Evolutionary conservation across 768 basidiomycete genomes (phyloP), one percentile per base, ranked within the genome.

Genomic region (Gloeophyllum trabeum): DNA sequence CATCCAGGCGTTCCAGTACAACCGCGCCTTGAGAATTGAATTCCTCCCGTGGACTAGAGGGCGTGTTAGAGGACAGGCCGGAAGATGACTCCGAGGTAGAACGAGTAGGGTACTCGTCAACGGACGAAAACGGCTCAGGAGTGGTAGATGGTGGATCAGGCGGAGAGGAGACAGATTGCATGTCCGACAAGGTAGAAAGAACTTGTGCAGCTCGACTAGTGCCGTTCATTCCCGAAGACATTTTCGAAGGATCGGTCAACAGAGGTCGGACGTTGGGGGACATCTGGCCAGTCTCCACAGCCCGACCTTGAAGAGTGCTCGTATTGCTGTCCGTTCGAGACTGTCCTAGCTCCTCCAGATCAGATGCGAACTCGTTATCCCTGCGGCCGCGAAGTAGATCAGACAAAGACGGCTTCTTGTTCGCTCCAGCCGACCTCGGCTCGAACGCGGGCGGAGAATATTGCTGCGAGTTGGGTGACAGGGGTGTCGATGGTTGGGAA

Each of bases 341-440:
- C n/a, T n/a, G n/a, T n/a, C n/a, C n/a, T n/a, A 72, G 61, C 42
- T 81, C 81, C 49, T 85, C 84, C 79, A 78, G 83, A 43, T 82
- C 82, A 24, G 67, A 58, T 23, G 62, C 64, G 28, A 75, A 52
- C 21, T 77, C 77, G 39, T 60, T 71, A 23, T 76, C 75, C 58
- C 78, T 80, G 41, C 71, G 69, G 43, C 52, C 54, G 36, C 67
- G 61, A 38, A 85, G 63, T 39, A 86, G 59, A 52, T 86, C 85
- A 10, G 81, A 75, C 19, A 85, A 59, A 1, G 78, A 81, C 7
- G 76, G 69, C 53, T 81, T 82, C 62, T 77, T 79, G 39, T 63
- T 30, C 10, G 28, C 10, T 16, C 28, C 28, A 7, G 28, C 28
- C 10, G 28, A 30, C 28, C 7, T 30, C 28, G 28, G 16, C 28